Base-by-base conservation (phyloP, 371 early-diverging fungal genomes). In the Apophysomyces variabilis region DNA sequence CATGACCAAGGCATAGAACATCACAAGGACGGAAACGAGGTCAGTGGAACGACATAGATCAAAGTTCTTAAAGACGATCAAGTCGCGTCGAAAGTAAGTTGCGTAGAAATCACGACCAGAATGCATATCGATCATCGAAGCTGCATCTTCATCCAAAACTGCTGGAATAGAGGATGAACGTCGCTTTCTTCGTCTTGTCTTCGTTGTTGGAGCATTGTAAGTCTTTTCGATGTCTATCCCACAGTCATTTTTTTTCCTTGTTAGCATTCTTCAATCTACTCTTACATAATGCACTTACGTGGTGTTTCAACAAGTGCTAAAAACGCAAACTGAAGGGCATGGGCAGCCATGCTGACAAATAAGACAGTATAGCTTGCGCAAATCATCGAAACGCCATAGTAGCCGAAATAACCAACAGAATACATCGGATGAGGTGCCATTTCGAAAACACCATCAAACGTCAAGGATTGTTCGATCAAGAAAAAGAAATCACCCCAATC, bases 401-500 rank as follows among this genome's bases (percentile, higher is more conserved):
- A 95, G 11, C 96, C 96, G 26, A 90, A 85, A 71, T 95, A 96
- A 3, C 97, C 97, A 21, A 96, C 89, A 35, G 95, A 94, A 77
- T 96, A 96, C 96, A 96, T 96, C 2, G 97, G 97, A 70, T 96
- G 97, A 13, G 96, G 96, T 0, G 93, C 95, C 88, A 93, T 88
- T 71, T 95, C 96, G 77, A 95, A 96, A 3, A 93, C 93, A 36
- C 94, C 94, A 73, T 95, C 92, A 70, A 93, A 93, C 0, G 91
- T 92, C 58, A 93, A 75, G 11, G 88, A 84, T 67, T 89, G 87
- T 58, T 92, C 91, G 38, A 93, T 81, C 50, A 93, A 74, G 76
- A 95, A 95, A 85, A 96, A 96, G 74, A 96, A 96, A 73, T 96
- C 96, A 38, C 96, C 97, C 96, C 96, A 96, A 78, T 95, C 89